Evolutionary conservation across 2,329 filamentous ascomycete species (phyloP).

Genomic region (Colletotrichum echinochloae): DNA sequence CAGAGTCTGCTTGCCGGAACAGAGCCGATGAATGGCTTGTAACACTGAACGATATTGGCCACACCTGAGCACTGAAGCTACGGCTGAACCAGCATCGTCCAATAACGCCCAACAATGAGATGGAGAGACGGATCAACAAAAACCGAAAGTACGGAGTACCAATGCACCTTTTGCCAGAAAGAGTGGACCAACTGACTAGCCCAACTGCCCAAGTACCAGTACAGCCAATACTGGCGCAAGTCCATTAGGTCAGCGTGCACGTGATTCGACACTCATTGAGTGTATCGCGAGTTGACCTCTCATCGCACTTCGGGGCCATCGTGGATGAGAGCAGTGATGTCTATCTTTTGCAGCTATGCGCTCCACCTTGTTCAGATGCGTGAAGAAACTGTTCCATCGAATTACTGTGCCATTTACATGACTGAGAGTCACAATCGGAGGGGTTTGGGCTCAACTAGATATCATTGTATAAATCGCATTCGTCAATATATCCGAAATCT

Average conservation of each 20-base stretch:
- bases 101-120: too few species aligned
- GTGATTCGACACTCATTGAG: conserved; percentile 10
- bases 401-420: neutral
- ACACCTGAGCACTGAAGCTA: neutral
- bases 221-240: neutral
- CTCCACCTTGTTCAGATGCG: conserved; percentile 22
- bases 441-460: too few species aligned
- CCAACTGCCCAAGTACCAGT: too few species aligned
- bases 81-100: neutral
- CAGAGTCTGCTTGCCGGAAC: neutral
- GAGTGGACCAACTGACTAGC: neutral
- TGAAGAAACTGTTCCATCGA: conserved; percentile 18
- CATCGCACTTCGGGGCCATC: conserved; percentile 41
- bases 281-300: conserved; percentile 52
- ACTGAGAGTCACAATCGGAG: neutral
- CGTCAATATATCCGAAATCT: too few species aligned
- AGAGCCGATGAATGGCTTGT: neutral
- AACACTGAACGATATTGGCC: neutral
- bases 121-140: too few species aligned
- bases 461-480: too few species aligned
- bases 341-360: conserved; percentile 36
- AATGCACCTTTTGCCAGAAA: neutral
- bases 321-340: conserved; percentile 38
- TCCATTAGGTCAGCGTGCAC: neutral
- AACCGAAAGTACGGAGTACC: too few species aligned